phyloP scores from a whole-genome alignment of 192 early-diverging fungal species.

The Podila horticola region DNA sequence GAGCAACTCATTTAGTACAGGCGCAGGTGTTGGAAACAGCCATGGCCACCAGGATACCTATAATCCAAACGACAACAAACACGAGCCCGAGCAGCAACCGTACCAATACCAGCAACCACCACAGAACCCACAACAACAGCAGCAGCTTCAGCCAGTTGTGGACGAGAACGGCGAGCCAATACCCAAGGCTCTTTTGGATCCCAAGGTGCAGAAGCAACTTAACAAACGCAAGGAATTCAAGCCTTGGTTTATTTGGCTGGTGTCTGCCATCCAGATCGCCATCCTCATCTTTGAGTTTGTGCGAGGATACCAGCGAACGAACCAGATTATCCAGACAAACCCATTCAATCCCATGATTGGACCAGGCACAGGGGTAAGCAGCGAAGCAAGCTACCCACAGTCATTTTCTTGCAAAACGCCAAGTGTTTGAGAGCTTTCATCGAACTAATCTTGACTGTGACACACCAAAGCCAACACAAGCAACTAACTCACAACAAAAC shows the following conservation, averaged over 20 bases:
- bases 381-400: not conserved
- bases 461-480: not conserved
- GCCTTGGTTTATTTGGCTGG: conserved; percentile 59
- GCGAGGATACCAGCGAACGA: conserved; percentile 68
- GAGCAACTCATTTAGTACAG: not conserved
- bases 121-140: not conserved
- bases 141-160: not conserved
- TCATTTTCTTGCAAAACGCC: not conserved
- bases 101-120: conserved; percentile 1
- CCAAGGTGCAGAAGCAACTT: conserved; percentile 46
- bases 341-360: conserved; percentile 90
- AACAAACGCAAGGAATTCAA: conserved; percentile 24
- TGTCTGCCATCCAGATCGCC: conserved; percentile 54
- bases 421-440: too few relatives aligned
- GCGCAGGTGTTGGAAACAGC: conserved; percentile 12
- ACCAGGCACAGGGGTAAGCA: conserved; percentile 66
- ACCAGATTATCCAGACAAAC: conserved; percentile 67
- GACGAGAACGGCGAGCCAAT: conserved; percentile 20
- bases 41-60: conserved; percentile 1
- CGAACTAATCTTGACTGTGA: too few relatives aligned
- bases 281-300: conserved; percentile 63
- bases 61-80: conserved; percentile 13
- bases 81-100: conserved; percentile 1
- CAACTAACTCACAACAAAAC: not conserved
- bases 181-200: conserved; percentile 48